Conservation (phyloP, 495 filamentous ascomycete genomes). For the Diplogelasinospora grovesii region DNA sequence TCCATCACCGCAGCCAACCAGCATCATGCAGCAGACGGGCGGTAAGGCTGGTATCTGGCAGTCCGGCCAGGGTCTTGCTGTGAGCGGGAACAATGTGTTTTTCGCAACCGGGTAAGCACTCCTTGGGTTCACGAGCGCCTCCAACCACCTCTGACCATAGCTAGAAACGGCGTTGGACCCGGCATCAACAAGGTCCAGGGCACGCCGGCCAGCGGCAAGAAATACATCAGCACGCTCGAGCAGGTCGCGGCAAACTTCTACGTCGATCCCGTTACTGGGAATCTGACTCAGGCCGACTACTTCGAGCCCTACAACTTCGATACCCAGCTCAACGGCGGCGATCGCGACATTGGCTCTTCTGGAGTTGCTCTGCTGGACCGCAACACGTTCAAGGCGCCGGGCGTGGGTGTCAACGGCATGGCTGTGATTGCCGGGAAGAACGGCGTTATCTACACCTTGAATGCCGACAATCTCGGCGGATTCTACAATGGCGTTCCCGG, state of each 20-base stretch:
- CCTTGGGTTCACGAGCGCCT: too few relatives aligned
- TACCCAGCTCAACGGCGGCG: slow-evolving; percentile 31
- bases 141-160: too few relatives aligned
- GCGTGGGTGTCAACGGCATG: slow-evolving; percentile 28
- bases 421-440: slow-evolving; percentile 36
- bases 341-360: slow-evolving; percentile 33
- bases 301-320: slow-evolving; percentile 36
- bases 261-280: slow-evolving; percentile 20
- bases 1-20: slow-evolving; percentile 18
- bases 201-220: slow-evolving; percentile 26
- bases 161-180: slow-evolving; percentile 31
- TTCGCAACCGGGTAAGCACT: slow-evolving; percentile 30
- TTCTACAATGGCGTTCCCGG: slow-evolving; percentile 36
- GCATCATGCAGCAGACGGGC: slow-evolving; percentile 16
- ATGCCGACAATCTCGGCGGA: slow-evolving; percentile 42
- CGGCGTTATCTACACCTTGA: slow-evolving; percentile 37
- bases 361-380: slow-evolving; percentile 35
- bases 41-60: slow-evolving; percentile 40
- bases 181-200: slow-evolving; percentile 21
- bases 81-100: slow-evolving; percentile 32
- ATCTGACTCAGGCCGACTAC: slow-evolving; percentile 30
- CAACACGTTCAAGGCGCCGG: slow-evolving; percentile 31
- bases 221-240: slow-evolving; percentile 26
- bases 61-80: slow-evolving; percentile 31
- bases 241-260: slow-evolving; percentile 28